Evolutionary conservation across 1,284 basidiomycete genomes (phyloP).

Genomic region (Cutaneotrichosporon arboriforme): DNA sequence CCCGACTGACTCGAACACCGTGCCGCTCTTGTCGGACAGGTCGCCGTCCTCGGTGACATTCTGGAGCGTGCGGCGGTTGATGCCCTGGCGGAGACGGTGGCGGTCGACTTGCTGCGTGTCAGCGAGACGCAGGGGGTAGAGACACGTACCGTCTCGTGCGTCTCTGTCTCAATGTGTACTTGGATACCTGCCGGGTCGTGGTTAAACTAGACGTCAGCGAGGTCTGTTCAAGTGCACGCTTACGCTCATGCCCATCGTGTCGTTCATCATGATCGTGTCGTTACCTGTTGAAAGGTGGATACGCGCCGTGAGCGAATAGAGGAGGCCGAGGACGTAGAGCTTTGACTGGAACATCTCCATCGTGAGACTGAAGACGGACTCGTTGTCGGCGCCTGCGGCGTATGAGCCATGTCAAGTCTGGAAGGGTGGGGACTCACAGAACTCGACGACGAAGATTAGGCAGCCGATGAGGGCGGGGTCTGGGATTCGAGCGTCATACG

Average conservation of each 20-base stretch:
- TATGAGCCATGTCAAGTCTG: not conserved
- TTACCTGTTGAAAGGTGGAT: not conserved
- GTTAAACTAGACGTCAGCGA: not conserved
- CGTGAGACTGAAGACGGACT: constrained; percentile 24
- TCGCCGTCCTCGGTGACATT: too few species aligned
- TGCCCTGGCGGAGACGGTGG: too few species aligned
- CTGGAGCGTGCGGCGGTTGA: too few species aligned
- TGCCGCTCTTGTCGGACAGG: too few species aligned
- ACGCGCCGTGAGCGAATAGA: constrained; percentile 32
- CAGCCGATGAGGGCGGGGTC: constrained; percentile 28
- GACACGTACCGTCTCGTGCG: not conserved
- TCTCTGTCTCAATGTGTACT: not conserved
- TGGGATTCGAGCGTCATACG: constrained; percentile 36
- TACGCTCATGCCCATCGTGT: not conserved
- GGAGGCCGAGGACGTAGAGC: constrained; percentile 28
- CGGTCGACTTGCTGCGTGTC: too few species aligned
- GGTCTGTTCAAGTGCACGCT: not conserved
- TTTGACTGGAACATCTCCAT: constrained; percentile 28
- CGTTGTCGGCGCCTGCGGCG: constrained; percentile 9
- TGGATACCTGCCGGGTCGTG: not conserved
- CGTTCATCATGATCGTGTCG: not conserved
- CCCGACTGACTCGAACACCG: too few species aligned
- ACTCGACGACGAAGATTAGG: constrained; percentile 24
- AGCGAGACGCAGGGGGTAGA: too few species aligned
- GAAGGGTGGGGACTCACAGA: constrained; percentile 15